A percentile compares a stretch with the other conserved stretches of the same genome.
Evolutionary conservation across 441 rosid species (phyloP).

Genomic region (Brassica balearica): DNA sequence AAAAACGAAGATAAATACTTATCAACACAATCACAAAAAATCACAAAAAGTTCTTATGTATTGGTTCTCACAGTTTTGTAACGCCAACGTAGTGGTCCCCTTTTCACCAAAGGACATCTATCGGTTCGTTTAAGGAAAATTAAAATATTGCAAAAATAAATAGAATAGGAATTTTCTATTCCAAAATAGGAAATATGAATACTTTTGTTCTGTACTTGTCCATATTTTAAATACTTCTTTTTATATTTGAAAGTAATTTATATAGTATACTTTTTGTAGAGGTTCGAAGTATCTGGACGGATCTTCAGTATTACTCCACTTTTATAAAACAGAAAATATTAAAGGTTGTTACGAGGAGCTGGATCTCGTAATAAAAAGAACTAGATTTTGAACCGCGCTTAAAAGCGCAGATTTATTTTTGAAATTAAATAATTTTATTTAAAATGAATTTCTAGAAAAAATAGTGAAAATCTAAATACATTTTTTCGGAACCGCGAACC

Average conservation of each 20-base stretch:
- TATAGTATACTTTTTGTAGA: background rate
- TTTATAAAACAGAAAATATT: background rate
- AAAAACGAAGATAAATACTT: background rate
- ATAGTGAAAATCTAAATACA: no score
- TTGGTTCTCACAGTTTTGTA: background rate
- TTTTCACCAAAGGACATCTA: background rate
- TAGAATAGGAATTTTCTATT: background rate
- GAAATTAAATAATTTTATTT: no score
- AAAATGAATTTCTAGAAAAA: no score
- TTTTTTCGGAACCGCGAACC: no score
- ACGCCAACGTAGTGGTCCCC: background rate
- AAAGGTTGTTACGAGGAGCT: background rate
- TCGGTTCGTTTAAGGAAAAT: background rate
- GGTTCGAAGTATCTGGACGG: slow-evolving; percentile 3
- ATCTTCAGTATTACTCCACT: background rate
- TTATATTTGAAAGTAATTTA: background rate
- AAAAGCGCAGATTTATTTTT: no score
- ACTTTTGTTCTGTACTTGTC: background rate
- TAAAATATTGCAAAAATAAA: background rate
- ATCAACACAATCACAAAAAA: background rate
- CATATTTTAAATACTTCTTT: background rate
- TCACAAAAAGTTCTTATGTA: background rate
- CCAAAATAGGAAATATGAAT: background rate
- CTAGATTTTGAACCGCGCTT: slow-evolving; percentile 16
- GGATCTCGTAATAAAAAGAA: slow-evolving; percentile 2